These are phyloP conservation scores for Leonotis leonurus DNA, from an alignment of 257 asterid species.

Conservation along the genomic window DNA sequence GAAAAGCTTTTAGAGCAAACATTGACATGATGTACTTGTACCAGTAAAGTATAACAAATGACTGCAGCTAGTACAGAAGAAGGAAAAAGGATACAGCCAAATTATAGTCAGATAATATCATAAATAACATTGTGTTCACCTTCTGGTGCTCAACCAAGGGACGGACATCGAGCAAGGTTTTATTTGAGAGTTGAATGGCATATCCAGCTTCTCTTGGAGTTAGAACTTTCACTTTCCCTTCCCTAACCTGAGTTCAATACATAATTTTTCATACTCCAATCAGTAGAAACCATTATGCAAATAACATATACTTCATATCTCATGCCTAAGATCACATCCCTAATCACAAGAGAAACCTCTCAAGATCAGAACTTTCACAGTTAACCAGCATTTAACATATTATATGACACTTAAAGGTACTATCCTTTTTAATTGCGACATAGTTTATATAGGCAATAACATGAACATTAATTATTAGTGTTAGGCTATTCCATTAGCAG, in stretches of 20 bases:
- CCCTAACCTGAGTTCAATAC: constrained; percentile 50
- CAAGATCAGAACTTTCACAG: neutral
- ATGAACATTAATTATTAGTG: neutral
- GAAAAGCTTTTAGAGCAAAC: neutral
- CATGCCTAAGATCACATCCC: neutral
- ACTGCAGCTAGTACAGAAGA: neutral
- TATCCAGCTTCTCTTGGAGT: constrained; percentile 97
- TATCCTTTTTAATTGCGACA: neutral
- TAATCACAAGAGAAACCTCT: neutral
- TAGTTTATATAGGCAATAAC: neutral
- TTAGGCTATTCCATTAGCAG: neutral
- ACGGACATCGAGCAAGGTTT: constrained; percentile 84
- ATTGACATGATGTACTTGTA: neutral
- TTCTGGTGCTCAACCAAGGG: constrained; percentile 73
- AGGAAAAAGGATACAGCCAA: neutral
- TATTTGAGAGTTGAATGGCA: constrained; percentile 79
- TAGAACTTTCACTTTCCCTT: constrained; percentile 79
- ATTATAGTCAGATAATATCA: neutral
- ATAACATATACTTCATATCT: neutral
- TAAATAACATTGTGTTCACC: constrained; percentile 30
- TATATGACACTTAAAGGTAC: neutral
- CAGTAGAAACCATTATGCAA: neutral
- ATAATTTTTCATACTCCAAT: neutral
- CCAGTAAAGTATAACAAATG: neutral
- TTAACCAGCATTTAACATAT: neutral